These are phyloP conservation scores for Suhomyces pyralidae DNA, from an alignment of 805 yeast genomes.

Conservation along the genomic window DNA sequence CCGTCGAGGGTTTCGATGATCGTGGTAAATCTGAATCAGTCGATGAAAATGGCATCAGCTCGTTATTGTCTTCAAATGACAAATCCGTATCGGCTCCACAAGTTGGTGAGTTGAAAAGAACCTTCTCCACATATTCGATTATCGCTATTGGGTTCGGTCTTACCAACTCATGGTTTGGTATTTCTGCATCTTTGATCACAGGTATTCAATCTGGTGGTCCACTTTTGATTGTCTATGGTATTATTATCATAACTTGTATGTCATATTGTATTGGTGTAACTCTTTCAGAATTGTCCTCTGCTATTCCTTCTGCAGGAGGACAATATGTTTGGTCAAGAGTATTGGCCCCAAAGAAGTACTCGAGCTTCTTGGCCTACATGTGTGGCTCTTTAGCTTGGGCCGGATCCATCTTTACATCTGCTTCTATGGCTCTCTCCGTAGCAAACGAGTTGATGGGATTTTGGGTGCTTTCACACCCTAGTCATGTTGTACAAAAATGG, in stretches of 20 bases:
- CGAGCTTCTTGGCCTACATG: slow-evolving; percentile 36
- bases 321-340: slow-evolving; percentile 43
- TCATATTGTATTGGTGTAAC: slow-evolving; percentile 38
- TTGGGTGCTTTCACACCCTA: slow-evolving; percentile 35
- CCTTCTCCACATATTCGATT: slow-evolving; percentile 38
- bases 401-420: slow-evolving; percentile 41
- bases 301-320: slow-evolving; percentile 43
- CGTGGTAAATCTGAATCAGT: background rate
- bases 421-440: slow-evolving; percentile 37
- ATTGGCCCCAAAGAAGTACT: slow-evolving; percentile 36
- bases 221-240: slow-evolving; percentile 38
- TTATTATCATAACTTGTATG: slow-evolving; percentile 35
- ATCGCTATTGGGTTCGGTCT: slow-evolving; percentile 41
- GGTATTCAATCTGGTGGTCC: slow-evolving; percentile 45
- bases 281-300: slow-evolving; percentile 37
- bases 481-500: slow-evolving; percentile 33
- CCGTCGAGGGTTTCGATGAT: background rate
- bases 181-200: slow-evolving; percentile 38
- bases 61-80: background rate
- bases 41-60: background rate
- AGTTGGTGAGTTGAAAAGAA: slow-evolving; percentile 31
- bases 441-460: slow-evolving; percentile 37
- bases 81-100: background rate
- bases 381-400: slow-evolving; percentile 43
- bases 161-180: slow-evolving; percentile 44